Percentiles rank a stretch among this genome's conserved stretches.
Evolutionary conservation across 257 asterid species (phyloP).

Genomic region (Solanum infundibuliforme): DNA sequence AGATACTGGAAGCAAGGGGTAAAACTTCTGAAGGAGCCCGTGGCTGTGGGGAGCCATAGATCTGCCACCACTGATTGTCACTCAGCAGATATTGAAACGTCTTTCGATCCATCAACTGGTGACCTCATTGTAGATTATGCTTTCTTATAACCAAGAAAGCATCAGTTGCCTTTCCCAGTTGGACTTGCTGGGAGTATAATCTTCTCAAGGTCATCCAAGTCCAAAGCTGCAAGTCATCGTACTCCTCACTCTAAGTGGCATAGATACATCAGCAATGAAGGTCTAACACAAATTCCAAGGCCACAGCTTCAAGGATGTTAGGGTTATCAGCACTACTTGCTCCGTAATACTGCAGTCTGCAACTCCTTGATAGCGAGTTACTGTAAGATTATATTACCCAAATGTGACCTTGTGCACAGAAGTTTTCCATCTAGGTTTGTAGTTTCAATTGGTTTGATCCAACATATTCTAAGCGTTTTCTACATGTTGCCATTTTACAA

Average conservation of each 20-base stretch:
- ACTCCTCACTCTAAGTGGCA: neutral
- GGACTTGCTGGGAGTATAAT: neutral
- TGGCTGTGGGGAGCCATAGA: slow-evolving; percentile 15
- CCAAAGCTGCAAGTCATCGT: neutral
- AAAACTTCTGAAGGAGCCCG: slow-evolving; percentile 59
- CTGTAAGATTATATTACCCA: neutral
- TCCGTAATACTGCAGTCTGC: neutral
- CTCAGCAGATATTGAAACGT: slow-evolving; percentile 39
- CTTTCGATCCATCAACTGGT: slow-evolving; percentile 55
- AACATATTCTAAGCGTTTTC: neutral
- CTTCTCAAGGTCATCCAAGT: neutral
- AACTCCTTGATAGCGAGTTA: neutral
- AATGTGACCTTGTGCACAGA: neutral
- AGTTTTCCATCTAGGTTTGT: neutral
- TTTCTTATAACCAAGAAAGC: slow-evolving; percentile 15
- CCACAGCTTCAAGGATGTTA: neutral
- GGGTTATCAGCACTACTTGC: neutral
- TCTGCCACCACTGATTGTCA: slow-evolving; percentile 4
- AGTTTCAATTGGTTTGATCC: neutral
- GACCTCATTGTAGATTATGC: slow-evolving; percentile 39
- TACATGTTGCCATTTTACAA: neutral
- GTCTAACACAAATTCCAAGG: neutral
- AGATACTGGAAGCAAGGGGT: slow-evolving; percentile 90
- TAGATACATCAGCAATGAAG: neutral
- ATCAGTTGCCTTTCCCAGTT: neutral